These are phyloP conservation scores for Saccharomycopsis javanensis DNA, from an alignment of 805 yeast genomes.

Conservation along the genomic window DNA sequence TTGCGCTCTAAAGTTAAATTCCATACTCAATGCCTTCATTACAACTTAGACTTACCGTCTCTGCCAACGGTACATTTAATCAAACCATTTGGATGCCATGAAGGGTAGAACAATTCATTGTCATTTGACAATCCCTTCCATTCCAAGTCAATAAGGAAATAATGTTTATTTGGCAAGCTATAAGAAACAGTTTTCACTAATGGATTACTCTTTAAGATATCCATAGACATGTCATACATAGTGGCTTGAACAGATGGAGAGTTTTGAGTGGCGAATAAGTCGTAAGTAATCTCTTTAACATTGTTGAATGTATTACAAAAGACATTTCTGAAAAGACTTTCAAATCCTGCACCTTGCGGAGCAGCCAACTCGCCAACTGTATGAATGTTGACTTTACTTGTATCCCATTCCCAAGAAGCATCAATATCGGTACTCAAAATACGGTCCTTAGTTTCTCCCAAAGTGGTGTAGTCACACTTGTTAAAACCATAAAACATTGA, in stretches of 20 bases:
- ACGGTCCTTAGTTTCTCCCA: slow-evolving; percentile 74
- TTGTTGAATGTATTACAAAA: slow-evolving; percentile 56
- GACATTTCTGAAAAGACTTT: slow-evolving; percentile 21
- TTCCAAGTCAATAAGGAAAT: slow-evolving; percentile 64
- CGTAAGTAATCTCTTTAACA: slow-evolving; percentile 63
- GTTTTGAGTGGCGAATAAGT: slow-evolving; percentile 72
- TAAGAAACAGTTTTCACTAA: slow-evolving; percentile 58
- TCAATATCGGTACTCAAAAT: slow-evolving; percentile 80
- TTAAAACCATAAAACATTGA: slow-evolving; percentile 87
- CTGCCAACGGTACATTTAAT: slow-evolving; percentile 83
- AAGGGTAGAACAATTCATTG: slow-evolving; percentile 78
- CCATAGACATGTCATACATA: slow-evolving; percentile 84
- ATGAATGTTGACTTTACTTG: slow-evolving; percentile 38
- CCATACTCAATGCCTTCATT: slow-evolving; percentile 12
- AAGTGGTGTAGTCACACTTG: slow-evolving; percentile 80
- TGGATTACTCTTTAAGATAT: slow-evolving; percentile 51
- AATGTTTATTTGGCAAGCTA: slow-evolving; percentile 85
- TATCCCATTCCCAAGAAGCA: slow-evolving; percentile 60
- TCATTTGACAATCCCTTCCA: slow-evolving; percentile 69
- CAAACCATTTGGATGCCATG: slow-evolving; percentile 87
- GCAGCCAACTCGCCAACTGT: slow-evolving; percentile 42
- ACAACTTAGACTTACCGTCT: slow-evolving; percentile 46
- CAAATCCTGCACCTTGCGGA: slow-evolving; percentile 30
- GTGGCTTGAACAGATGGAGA: slow-evolving; percentile 96
- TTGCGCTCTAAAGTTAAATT: not conserved